Evolutionary conservation across 1,284 basidiomycete genomes (phyloP).

Genomic region (Ceratobasidium sp.): DNA sequence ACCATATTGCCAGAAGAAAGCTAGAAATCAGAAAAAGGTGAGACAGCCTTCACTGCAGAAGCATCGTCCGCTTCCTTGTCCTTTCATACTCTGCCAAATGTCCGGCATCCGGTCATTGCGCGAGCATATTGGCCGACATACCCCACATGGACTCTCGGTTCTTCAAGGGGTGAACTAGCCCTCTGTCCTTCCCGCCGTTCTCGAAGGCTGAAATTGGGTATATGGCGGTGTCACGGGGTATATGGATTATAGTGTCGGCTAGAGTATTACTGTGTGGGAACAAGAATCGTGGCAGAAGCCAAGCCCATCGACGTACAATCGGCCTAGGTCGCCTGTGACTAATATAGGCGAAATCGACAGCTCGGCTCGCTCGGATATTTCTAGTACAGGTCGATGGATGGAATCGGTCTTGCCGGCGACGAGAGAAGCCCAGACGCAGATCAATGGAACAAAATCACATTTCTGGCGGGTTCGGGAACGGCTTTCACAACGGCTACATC

Average conservation of each 20-base stretch:
- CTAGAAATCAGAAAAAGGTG: background rate
- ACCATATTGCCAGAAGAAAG: conserved; percentile 18
- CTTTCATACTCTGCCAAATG: conserved; percentile 29
- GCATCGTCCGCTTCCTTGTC: background rate
- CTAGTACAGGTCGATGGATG: background rate
- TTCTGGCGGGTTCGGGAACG: conserved; percentile 16
- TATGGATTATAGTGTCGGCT: background rate
- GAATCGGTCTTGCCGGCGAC: background rate
- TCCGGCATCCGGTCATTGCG: conserved; percentile 4
- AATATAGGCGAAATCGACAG: conserved; percentile 15
- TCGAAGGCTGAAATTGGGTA: background rate
- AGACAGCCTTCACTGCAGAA: background rate
- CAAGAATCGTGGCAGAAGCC: conserved; percentile 1
- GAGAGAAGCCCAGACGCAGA: conserved; percentile 4
- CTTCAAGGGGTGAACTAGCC: background rate
- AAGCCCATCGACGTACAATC: background rate
- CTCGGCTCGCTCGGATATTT: conserved; percentile 36
- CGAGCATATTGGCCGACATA: background rate
- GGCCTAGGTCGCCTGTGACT: conserved; percentile 16
- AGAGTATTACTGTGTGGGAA: background rate
- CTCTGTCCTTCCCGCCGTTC: conserved; percentile 4
- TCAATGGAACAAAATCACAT: conserved; percentile 1
- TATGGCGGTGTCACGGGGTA: conserved; percentile 18
- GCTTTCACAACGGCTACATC: background rate
- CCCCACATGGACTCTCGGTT: conserved; percentile 17